Conservation (phyloP, 2,329 filamentous ascomycete genomes). For the Capronia coronata region DNA sequence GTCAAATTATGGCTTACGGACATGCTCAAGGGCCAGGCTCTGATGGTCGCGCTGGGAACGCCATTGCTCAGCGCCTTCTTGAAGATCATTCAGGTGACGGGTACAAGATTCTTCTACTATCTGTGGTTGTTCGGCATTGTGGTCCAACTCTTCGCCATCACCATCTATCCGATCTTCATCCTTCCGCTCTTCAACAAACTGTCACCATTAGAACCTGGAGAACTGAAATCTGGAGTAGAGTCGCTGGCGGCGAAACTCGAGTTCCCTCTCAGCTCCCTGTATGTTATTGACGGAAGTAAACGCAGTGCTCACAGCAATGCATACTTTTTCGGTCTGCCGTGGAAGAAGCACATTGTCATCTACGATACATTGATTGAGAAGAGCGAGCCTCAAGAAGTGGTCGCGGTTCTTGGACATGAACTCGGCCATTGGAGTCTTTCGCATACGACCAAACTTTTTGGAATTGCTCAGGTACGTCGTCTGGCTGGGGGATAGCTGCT, state of each 20-base stretch:
- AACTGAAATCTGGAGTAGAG: constrained; percentile 83
- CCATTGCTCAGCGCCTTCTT: constrained; percentile 90
- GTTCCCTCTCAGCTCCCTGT: constrained; percentile 86
- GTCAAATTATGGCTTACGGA: constrained; percentile 80
- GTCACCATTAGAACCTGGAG: constrained; percentile 78
- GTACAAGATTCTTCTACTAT: constrained; percentile 94
- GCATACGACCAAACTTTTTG: constrained; percentile 87
- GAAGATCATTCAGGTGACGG: constrained; percentile 88
- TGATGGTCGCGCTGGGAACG: constrained; percentile 71
- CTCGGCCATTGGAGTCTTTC: constrained; percentile 95
- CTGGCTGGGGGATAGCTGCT: not conserved
- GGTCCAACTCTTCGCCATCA: constrained; percentile 90
- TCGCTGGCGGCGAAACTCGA: constrained; percentile 72
- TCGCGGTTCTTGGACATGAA: constrained; percentile 91
- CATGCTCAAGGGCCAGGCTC: constrained; percentile 80
- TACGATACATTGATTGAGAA: constrained; percentile 98
- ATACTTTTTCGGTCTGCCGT: constrained; percentile 94
- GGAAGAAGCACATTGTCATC: constrained; percentile 99
- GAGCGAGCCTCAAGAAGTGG: constrained; percentile 83
- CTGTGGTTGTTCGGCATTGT: constrained; percentile 88
- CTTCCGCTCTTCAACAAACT: constrained; percentile 97
- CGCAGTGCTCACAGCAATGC: constrained; percentile 82
- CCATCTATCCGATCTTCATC: constrained; percentile 90
- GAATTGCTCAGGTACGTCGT: constrained; percentile 65
- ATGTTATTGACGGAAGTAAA: constrained; percentile 91